phyloP scores from a whole-genome alignment of 345 rosid species.

The Lagerstroemia speciosa region DNA sequence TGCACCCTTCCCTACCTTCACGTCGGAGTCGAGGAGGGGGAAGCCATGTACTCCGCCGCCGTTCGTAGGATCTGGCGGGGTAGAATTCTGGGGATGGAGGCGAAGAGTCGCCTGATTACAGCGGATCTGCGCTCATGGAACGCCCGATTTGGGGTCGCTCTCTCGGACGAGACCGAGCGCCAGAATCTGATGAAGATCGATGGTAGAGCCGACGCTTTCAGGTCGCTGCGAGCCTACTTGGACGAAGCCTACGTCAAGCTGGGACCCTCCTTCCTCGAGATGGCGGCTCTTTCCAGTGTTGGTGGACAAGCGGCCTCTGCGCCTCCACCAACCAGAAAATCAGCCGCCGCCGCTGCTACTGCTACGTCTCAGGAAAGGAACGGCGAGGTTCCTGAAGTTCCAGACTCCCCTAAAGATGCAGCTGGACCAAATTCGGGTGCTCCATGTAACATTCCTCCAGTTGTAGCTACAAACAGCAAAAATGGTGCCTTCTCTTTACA shows the following conservation, averaged over 20 bases:
- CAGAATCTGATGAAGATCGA: slow-evolving; percentile 22
- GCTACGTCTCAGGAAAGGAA: background rate
- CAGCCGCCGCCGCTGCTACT: background rate
- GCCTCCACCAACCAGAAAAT: background rate
- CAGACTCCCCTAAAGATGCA: background rate
- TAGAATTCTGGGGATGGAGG: slow-evolving; percentile 23
- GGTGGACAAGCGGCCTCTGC: background rate
- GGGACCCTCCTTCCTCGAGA: slow-evolving; percentile 36
- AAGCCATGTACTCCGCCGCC: slow-evolving; percentile 24
- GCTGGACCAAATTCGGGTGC: background rate
- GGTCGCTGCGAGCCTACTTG: slow-evolving; percentile 25
- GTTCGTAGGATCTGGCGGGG: slow-evolving; percentile 46
- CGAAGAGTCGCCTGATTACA: slow-evolving; percentile 35
- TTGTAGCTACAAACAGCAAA: background rate
- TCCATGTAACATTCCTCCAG: background rate
- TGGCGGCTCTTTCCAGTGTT: slow-evolving; percentile 7
- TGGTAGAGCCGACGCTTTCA: slow-evolving; percentile 33
- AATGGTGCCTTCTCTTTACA: background rate
- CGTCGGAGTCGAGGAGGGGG: slow-evolving; percentile 12
- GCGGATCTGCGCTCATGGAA: slow-evolving; percentile 28
- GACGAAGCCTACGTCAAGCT: slow-evolving; percentile 28
- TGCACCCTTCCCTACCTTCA: slow-evolving; percentile 38
- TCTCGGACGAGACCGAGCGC: slow-evolving; percentile 23
- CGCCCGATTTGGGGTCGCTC: slow-evolving; percentile 35
- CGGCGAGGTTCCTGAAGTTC: background rate